A percentile compares a stretch with the other conserved stretches of the same genome.
These are phyloP conservation scores for Lipomyces spencermartinsiae DNA, from an alignment of 805 yeast genomes.

Conservation along the genomic window DNA sequence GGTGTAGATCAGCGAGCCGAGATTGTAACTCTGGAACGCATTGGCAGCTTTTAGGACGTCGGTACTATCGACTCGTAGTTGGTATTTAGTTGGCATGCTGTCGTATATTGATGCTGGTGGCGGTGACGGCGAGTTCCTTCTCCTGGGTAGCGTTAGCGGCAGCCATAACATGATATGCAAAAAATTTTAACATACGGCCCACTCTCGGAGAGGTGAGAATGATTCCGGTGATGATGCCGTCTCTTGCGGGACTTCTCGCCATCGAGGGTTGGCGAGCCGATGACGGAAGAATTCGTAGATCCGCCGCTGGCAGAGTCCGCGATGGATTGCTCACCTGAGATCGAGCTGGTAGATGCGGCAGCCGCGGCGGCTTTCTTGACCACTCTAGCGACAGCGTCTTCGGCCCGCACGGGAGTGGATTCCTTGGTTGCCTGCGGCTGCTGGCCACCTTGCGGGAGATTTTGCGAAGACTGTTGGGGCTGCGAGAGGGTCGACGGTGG, in stretches of 20 bases:
- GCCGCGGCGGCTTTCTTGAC: slow-evolving; percentile 33
- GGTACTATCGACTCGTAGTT: slow-evolving; percentile 48
- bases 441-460: slow-evolving; percentile 8
- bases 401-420: slow-evolving; percentile 43
- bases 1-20: slow-evolving; percentile 66
- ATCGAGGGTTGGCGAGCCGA: slow-evolving; percentile 24
- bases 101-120: slow-evolving; percentile 14
- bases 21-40: slow-evolving; percentile 53
- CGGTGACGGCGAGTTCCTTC: slow-evolving; percentile 12
- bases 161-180: not conserved
- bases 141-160: not conserved
- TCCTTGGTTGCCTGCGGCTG: slow-evolving; percentile 11
- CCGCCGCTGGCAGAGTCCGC: slow-evolving; percentile 22
- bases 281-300: slow-evolving; percentile 21
- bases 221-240: slow-evolving; percentile 42
- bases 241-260: slow-evolving; percentile 24
- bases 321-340: slow-evolving; percentile 24
- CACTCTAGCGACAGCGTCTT: slow-evolving; percentile 48
- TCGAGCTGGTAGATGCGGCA: slow-evolving; percentile 34
- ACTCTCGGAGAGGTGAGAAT: slow-evolving; percentile 18
- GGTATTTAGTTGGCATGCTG: slow-evolving; percentile 6
- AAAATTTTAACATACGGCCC: not conserved
- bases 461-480: not conserved
- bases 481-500: slow-evolving; percentile 4
- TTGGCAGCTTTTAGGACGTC: slow-evolving; percentile 52